Percentiles rank a stretch among this genome's conserved stretches.
These are phyloP conservation scores for Mortierella sp. DNA, from an alignment of 371 early-diverging fungal species.

Conservation along the genomic window DNA sequence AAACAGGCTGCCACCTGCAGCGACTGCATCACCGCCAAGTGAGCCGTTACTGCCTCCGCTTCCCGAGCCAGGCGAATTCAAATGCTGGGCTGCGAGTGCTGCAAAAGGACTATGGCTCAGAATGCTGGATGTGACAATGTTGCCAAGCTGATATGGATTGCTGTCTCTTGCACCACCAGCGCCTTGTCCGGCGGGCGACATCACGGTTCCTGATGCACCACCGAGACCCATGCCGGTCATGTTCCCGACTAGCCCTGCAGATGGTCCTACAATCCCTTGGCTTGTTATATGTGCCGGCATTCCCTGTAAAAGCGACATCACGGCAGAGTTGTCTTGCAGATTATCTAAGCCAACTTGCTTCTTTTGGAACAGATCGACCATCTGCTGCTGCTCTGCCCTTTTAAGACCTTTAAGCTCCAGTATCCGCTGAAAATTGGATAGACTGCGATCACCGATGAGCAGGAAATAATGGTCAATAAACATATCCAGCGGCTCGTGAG, in stretches of 20 bases:
- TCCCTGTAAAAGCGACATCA: conserved; percentile 44
- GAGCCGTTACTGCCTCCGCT: conserved; percentile 7
- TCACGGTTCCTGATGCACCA: conserved; percentile 7
- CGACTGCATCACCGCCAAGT: conserved; percentile 17
- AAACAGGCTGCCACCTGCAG: conserved; percentile 27
- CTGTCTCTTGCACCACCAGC: conserved; percentile 5
- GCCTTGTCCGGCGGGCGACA: conserved; percentile 31
- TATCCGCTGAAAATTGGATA: conserved; percentile 76
- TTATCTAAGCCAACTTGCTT: conserved; percentile 45
- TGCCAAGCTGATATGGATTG: conserved; percentile 44
- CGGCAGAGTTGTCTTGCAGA: conserved; percentile 42
- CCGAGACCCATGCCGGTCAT: conserved; percentile 34
- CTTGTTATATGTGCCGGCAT: conserved; percentile 42
- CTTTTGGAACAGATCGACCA: conserved; percentile 67
- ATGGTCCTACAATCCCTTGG: conserved; percentile 45
- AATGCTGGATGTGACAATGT: conserved; percentile 44
- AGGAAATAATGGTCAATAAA: conserved; percentile 90
- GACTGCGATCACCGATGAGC: conserved; percentile 78
- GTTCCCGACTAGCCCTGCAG: conserved; percentile 42
- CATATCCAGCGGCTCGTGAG: conserved; percentile 84
- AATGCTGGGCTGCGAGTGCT: conserved; percentile 35
- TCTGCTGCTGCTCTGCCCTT: conserved; percentile 64
- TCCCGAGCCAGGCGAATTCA: conserved; percentile 21
- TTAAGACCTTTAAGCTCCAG: conserved; percentile 89
- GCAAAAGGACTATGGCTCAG: conserved; percentile 54